A percentile compares a stretch with the other conserved stretches of the same genome.
These are phyloP conservation scores for Tetrahymena malaccensis DNA, from an alignment of 73 alveolate genomes.

Conservation along the genomic window DNA sequence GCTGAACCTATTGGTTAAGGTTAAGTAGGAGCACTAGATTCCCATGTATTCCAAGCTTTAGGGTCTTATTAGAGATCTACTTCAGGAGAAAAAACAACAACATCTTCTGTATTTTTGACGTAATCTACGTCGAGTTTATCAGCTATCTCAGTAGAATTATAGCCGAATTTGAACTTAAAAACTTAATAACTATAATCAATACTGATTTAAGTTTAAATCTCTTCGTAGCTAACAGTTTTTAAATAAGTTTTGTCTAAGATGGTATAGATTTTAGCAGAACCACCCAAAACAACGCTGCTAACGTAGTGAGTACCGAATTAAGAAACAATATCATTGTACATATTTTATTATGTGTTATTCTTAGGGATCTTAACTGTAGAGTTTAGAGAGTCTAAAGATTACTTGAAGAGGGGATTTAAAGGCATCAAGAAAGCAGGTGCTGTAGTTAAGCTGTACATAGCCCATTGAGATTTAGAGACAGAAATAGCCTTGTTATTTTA, in stretches of 20 bases:
- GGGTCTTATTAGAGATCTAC: neutral
- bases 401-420: neutral
- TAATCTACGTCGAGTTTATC: neutral
- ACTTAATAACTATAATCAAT: neutral
- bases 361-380: neutral
- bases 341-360: neutral
- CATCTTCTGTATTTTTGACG: neutral
- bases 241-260: neutral
- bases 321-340: neutral
- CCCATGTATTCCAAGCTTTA: neutral
- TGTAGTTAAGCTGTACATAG: neutral
- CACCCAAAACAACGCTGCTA: neutral
- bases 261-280: neutral
- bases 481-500: neutral
- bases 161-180: neutral
- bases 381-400: neutral
- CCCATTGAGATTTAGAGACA: neutral
- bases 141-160: neutral
- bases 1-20: neutral
- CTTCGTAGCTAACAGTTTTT: neutral
- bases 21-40: neutral
- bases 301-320: neutral
- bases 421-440: neutral
- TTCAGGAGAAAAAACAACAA: neutral
- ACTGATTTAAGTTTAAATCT: neutral